Evolutionary conservation across 345 rosid genomes (phyloP).

Genomic region (Gossypium arboreum): DNA sequence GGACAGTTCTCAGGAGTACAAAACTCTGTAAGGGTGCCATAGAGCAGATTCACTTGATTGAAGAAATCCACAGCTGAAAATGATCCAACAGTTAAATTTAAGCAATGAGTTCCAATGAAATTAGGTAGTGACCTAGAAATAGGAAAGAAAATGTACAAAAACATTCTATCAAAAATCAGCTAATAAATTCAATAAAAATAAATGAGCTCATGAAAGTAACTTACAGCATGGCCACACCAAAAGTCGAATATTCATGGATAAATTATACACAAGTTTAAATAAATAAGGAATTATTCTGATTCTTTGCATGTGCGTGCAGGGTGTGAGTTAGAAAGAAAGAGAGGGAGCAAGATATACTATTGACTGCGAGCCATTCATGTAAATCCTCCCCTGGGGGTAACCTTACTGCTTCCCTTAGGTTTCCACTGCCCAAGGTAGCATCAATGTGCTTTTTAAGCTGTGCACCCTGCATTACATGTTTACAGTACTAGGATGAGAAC

Average conservation of each 20-base stretch:
- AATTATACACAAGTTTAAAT: not conserved
- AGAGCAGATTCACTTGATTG: slow-evolving; percentile 98
- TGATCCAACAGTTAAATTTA: slow-evolving; percentile 25
- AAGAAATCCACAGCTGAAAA: slow-evolving; percentile 97
- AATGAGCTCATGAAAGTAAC: not conserved
- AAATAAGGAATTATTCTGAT: not conserved
- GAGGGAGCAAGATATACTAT: slow-evolving; percentile 49
- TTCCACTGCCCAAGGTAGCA: slow-evolving; percentile 96
- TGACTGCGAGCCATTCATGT: slow-evolving; percentile 98
- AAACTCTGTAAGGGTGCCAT: slow-evolving; percentile 94
- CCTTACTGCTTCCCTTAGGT: slow-evolving; percentile 95
- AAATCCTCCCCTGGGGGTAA: slow-evolving; percentile 99
- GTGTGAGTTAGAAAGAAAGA: not conserved
- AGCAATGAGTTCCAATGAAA: slow-evolving; percentile 15
- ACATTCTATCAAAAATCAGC: not conserved
- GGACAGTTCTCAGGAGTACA: slow-evolving; percentile 95
- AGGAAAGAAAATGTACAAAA: not conserved
- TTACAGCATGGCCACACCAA: not conserved
- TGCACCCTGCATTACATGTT: slow-evolving; percentile 66
- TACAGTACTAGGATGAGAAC: not conserved
- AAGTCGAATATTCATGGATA: not conserved
- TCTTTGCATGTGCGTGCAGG: not conserved
- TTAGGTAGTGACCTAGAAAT: not conserved
- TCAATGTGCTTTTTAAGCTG: slow-evolving; percentile 96
- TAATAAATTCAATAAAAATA: not conserved